phyloP scores from a whole-genome alignment of 23 red algal genomes.

The Cyanidium caldarium region DNA sequence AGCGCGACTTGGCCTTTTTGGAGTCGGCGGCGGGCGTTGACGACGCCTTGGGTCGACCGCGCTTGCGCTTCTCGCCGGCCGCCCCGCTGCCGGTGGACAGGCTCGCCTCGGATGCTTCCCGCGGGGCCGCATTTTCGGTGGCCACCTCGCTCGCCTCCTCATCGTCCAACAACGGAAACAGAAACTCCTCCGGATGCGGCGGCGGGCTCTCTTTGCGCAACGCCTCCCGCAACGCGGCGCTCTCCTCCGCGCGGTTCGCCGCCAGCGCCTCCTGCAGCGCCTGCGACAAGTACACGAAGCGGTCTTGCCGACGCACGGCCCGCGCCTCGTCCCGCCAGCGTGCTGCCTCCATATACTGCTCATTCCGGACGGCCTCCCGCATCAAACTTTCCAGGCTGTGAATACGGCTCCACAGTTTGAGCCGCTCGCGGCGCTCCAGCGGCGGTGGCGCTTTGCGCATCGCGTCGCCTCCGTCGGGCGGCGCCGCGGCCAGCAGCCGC shows the following conservation, averaged over 20 bases:
- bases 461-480: neutral
- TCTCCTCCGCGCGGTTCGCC: neutral
- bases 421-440: neutral
- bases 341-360: neutral
- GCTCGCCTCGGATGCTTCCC: too few relatives aligned
- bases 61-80: neutral
- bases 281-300: slow-evolving; percentile 1
- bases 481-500: too few relatives aligned
- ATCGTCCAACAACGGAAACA: neutral
- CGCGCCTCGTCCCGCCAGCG: neutral
- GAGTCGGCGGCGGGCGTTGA: too few relatives aligned
- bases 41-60: neutral
- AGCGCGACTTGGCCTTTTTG: neutral
- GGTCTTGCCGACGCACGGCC: neutral
- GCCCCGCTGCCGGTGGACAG: neutral
- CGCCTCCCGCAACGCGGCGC: neutral
- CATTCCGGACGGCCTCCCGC: neutral
- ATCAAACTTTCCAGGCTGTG: neutral
- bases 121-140: too few relatives aligned
- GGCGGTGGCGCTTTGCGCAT: neutral
- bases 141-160: too few relatives aligned
- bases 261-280: neutral
- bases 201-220: neutral
- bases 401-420: neutral
- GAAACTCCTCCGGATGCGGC: neutral